A percentile compares a stretch with the other conserved stretches of the same genome.
These are phyloP conservation scores for Cicer bijugum DNA, from an alignment of 306 rosid species.

Conservation along the genomic window DNA sequence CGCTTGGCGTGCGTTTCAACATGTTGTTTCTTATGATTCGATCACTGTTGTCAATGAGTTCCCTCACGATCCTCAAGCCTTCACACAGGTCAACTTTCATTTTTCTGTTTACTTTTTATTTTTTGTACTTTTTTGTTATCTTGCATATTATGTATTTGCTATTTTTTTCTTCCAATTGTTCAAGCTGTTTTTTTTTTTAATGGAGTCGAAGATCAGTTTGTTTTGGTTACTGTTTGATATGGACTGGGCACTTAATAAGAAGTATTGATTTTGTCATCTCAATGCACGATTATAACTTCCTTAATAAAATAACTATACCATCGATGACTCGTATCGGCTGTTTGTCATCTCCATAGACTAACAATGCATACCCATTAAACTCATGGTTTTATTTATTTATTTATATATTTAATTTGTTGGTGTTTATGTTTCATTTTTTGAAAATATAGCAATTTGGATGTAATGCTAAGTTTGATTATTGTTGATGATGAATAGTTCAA, in stretches of 20 bases:
- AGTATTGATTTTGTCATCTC: no score
- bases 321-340: no score
- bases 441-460: background rate
- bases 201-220: slow-evolving; percentile 1
- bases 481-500: background rate
- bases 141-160: background rate
- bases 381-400: no score
- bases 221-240: slow-evolving; percentile 1
- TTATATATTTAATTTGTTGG: background rate
- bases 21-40: slow-evolving; percentile 44
- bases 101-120: background rate
- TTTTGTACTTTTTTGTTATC: background rate
- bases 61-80: slow-evolving; percentile 87
- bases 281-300: no score
- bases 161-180: background rate
- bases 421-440: background rate
- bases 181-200: background rate
- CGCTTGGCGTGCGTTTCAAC: slow-evolving; percentile 41
- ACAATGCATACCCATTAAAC: no score
- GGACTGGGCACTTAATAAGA: no score
- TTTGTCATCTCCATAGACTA: no score
- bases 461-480: slow-evolving; percentile 12
- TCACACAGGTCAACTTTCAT: slow-evolving; percentile 69
- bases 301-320: no score
- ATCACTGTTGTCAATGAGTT: slow-evolving; percentile 75